Evolutionary conservation across 192 early-diverging fungal species (phyloP), one percentile per base, ranked within the genome.

Genomic region (Chytriomyces sp.): DNA sequence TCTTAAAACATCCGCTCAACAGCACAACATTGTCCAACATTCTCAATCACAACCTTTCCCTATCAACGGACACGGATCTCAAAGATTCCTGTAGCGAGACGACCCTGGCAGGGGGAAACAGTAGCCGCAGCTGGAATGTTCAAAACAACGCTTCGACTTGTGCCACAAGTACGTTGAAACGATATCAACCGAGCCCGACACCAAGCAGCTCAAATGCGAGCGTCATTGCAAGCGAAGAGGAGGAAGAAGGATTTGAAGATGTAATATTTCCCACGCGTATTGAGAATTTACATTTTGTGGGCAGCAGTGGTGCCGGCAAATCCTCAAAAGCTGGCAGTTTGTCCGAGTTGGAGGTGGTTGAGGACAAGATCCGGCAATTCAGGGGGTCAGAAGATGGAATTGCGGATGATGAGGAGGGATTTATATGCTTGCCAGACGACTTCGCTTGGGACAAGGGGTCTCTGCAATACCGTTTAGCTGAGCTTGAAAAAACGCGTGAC

Each of bases 231-330:
- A 78, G 76, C 10, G 82, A 83, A 32, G 80, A 72, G n/a, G 81
- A 80, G 25, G 78, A 80, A 4, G 82, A 83, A 34, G 72, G 52
- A 17, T 83, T 75, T 59, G 82, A 75, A 26, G 82, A 83, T 53
- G 62, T 83, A 25, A 72, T 74, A n/a, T 78, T 82, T 52, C 80
- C 77, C 5, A 52, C 36, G n/a, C 59, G 36, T 10, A 22, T 33
- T 8, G 73, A 8, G 28, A 41, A 66, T 31, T 36, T 59, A 12
- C 34, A 33, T 19, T 49, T 66, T 57, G 58, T 38, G 10, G 52
- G 54, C 7, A 22, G 19, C 7, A 25, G 30, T 30, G 52, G 60
- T 25, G 39, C n/a, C 10, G 26, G 19, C 25, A 6, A 17, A 17
- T 41, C 37, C n/a, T 41, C 26, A 34, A 63, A n/a, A 41, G 41